Base-by-base conservation (phyloP, 1,284 basidiomycete genomes). In the Pterula multifida region DNA sequence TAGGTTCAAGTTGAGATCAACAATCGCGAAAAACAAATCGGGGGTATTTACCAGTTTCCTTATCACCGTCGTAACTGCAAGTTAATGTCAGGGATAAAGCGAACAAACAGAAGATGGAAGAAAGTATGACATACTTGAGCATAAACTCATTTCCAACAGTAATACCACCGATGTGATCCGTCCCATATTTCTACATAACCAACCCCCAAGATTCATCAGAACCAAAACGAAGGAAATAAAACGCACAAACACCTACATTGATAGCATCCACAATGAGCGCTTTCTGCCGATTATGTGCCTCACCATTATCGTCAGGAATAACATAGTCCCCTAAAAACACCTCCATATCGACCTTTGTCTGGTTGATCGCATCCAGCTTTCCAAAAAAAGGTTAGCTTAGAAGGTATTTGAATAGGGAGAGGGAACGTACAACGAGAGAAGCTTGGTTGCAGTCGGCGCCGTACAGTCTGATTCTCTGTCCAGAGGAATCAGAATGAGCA, bases 301-400 rank as follows among this genome's bases (percentile, higher is more conserved):
- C 26, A 12, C 25, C 3, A 53, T 85, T 78, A 55, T 85, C 80
- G 49, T 72, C 76, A 32, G 83, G 62, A 9, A 72, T 57, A 24
- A 74, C 72, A 63, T 84, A 97, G 59, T 89, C 90, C 25, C 83
- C 94, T n/a, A 92, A 72, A 66, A 73, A 96, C 13, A 97, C 86
- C 9, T 68, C 70, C 78, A 98, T 75, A 66, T 95, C 75, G 50
- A 91, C 88, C 65, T 95, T 90, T 47, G 92, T 95, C 59, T 83
- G 79, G 60, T 85, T 72, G 62, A 98, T 89, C 0, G 88, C 90
- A 56, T 89, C 79, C 32, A 92, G 72, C 78, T 67, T 62, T 17
- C 24, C 36, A 26, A 6, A 19, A 24, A 28, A 49, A 28, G 12
- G 28, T 47, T 42, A 35, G 26, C 36, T 26, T 48, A 15, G 3